Percentiles rank a stretch among this genome's conserved stretches.
Conservation (phyloP, 352 stramenopile species). For the Globisporangium rhizosaccharum region DNA sequence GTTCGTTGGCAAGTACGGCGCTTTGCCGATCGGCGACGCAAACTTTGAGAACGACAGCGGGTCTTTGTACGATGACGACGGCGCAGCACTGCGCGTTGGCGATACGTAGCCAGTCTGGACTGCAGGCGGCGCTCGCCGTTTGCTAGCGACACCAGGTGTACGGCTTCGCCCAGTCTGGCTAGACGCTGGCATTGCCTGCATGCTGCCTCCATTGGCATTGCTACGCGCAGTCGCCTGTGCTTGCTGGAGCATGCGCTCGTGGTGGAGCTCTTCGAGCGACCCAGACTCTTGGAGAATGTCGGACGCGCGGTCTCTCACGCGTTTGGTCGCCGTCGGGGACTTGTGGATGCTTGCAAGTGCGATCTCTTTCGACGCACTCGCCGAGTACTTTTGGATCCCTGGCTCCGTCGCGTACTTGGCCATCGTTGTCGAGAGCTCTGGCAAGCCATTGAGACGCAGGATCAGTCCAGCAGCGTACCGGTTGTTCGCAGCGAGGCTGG, state of each 20-base stretch:
- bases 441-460: slow-evolving; percentile 49
- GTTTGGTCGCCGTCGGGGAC: slow-evolving; percentile 16
- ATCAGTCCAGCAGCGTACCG: slow-evolving; percentile 43
- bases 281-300: slow-evolving; percentile 40
- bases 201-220: neutral
- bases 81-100: slow-evolving; percentile 4
- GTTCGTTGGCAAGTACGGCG: slow-evolving; percentile 30
- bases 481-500: slow-evolving; percentile 52
- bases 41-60: slow-evolving; percentile 36
- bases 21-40: slow-evolving; percentile 39
- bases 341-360: slow-evolving; percentile 43
- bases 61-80: slow-evolving; percentile 14
- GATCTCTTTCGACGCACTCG: slow-evolving; percentile 52
- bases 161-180: slow-evolving; percentile 1
- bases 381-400: slow-evolving; percentile 63
- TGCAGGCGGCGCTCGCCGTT: slow-evolving; percentile 21
- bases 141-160: slow-evolving; percentile 8
- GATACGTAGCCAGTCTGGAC: slow-evolving; percentile 2
- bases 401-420: slow-evolving; percentile 62
- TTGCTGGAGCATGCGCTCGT: slow-evolving; percentile 11
- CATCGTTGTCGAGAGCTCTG: slow-evolving; percentile 72
- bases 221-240: neutral
- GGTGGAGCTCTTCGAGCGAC: slow-evolving; percentile 27
- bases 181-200: neutral
- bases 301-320: slow-evolving; percentile 31